A percentile compares a stretch with the other conserved stretches of the same genome.
These are phyloP conservation scores for Wickerhamiella sorbophila DNA, from an alignment of 805 yeast genomes.

Conservation along the genomic window DNA sequence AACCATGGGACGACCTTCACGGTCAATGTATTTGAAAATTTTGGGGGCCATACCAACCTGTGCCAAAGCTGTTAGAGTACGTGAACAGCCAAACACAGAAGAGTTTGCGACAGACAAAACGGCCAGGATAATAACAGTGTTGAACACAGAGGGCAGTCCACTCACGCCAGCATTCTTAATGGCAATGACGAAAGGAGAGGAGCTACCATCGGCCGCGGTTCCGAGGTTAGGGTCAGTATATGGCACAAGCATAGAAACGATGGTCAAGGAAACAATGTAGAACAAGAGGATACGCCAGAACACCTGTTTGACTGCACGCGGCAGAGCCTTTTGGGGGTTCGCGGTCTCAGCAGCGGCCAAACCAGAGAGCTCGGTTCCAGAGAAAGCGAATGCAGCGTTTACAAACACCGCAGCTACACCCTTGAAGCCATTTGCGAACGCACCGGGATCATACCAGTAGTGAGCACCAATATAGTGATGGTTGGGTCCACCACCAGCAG, in stretches of 20 bases:
- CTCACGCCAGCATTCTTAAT: constrained; percentile 49
- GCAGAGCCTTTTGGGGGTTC: constrained; percentile 52
- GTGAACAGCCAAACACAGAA: constrained; percentile 53
- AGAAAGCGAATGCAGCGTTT: constrained; percentile 63
- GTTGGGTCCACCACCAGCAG: constrained; percentile 47
- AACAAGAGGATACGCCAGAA: constrained; percentile 69
- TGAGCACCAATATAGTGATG: constrained; percentile 36
- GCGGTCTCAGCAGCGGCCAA: constrained; percentile 65
- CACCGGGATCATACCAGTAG: constrained; percentile 52
- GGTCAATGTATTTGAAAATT: constrained; percentile 53
- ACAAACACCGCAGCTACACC: constrained; percentile 63
- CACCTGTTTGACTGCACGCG: constrained; percentile 65
- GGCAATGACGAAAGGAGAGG: constrained; percentile 66
- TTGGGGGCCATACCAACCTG: constrained; percentile 51
- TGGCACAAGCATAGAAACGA: constrained; percentile 62
- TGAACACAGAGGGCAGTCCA: constrained; percentile 56
- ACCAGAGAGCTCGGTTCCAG: constrained; percentile 63
- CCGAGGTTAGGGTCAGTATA: constrained; percentile 38
- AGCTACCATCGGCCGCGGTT: constrained; percentile 41
- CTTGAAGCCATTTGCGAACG: constrained; percentile 51
- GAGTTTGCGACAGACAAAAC: constrained; percentile 64
- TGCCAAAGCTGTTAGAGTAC: constrained; percentile 54
- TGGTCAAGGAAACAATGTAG: constrained; percentile 44
- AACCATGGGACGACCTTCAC: constrained; percentile 62
- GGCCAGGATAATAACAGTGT: constrained; percentile 54